Evolutionary conservation across 1,139 yeast species (phyloP), one percentile per base, ranked within the genome.

Genomic region (Zhuliangozyma blackwelliae): DNA sequence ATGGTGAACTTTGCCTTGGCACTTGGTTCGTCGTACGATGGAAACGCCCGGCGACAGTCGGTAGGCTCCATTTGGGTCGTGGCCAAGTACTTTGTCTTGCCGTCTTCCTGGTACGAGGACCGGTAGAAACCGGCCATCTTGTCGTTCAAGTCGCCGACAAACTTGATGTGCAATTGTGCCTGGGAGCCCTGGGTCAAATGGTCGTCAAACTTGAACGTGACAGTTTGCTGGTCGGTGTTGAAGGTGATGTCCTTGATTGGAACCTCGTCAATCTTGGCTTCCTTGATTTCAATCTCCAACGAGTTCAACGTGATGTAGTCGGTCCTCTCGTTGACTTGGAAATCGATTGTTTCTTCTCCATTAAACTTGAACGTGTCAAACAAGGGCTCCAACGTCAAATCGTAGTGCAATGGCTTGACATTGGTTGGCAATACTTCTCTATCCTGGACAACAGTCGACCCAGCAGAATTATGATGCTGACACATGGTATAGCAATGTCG

Each of bases 61-160:
- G 94, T 83, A 22, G 95, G 82, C 61, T 88, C 96, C 68, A 88
- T 83, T 61, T 88, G 96, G 8, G 96, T 86, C 29, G 94, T 80
- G 26, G 87, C 80, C 72, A 86, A 75, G 49, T 74, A 74, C 49
- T 79, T 76, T 26, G 75, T 75, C 37, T 68, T 67, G n/a, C 85
- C 88, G 45, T 77, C 73, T 42, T 68, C 73, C 46, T 65, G 62
- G 58, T 86, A 87, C 32, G 76, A 64, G 5, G 95, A 84, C 49
- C 86, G 72, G 65, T 88, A 88, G 63, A 88, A 87, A 7, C 95
- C 96, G 28, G 88, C 86, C 95, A 87, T 85, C 52, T 80, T 77
- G 52, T 84, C 85, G 55, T 83, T 83, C 60, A 86, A 75, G 32
- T 65, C 72, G 52, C 95, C 95, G 33, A 77, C 71, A 59, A 82